Evolutionary conservation across 495 filamentous ascomycete species (phyloP).

Genomic region (Rusavskia elegans): DNA sequence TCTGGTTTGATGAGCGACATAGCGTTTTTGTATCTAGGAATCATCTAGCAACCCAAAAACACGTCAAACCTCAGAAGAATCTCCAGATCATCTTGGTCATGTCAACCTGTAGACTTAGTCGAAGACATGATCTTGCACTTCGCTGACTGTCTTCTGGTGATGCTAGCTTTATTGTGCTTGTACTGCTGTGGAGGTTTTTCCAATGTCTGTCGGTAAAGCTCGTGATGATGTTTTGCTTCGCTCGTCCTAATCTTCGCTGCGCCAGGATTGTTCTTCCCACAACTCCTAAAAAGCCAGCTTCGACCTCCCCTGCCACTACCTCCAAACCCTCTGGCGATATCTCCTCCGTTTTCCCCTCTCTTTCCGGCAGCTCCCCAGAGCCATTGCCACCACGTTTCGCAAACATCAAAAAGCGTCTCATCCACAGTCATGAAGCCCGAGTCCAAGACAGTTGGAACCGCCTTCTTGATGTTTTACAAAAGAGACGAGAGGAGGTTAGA

Average conservation of each 20-base stretch:
- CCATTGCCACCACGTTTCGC: conserved; percentile 60
- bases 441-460: conserved; percentile 53
- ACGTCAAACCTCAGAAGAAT: not conserved
- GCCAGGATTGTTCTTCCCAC: too few species aligned
- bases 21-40: not conserved
- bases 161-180: too few species aligned
- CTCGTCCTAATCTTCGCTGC: too few species aligned
- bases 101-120: too few species aligned
- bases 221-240: too few species aligned
- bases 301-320: not conserved
- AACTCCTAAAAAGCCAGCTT: not conserved
- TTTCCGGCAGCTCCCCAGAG: conserved; percentile 46
- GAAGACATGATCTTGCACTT: too few species aligned
- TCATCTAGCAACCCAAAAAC: not conserved
- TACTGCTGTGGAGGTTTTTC: too few species aligned
- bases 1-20: not conserved
- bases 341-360: conserved; percentile 65
- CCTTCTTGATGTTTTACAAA: conserved; percentile 40
- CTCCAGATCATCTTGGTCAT: too few species aligned
- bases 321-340: conserved; percentile 52
- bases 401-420: conserved; percentile 52
- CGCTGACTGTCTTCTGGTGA: too few species aligned
- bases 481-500: conserved; percentile 29
- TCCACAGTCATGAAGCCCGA: conserved; percentile 43
- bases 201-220: too few species aligned